Conservation (phyloP, 768 basidiomycete genomes). For the Mycena latifolia region DNA sequence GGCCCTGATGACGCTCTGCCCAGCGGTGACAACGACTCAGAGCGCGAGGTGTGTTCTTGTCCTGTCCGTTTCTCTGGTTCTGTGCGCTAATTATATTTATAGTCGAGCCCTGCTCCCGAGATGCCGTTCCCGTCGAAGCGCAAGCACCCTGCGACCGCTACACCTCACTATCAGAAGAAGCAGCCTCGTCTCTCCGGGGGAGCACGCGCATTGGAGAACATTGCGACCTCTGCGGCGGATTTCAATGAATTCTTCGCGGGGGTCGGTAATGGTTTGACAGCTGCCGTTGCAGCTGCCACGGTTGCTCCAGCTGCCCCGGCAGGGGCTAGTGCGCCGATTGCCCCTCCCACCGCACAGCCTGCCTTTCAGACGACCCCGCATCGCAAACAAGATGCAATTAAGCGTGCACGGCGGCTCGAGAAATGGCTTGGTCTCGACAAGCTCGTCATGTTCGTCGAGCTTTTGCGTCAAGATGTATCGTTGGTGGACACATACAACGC, state of each 20-base stretch:
- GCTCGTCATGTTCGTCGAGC: slow-evolving; percentile 22
- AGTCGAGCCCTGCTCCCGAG: too few relatives aligned
- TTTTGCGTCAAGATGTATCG: slow-evolving; percentile 34
- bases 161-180: neutral
- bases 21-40: too few relatives aligned
- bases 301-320: neutral
- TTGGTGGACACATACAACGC: slow-evolving; percentile 35
- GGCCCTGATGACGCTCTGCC: too few relatives aligned
- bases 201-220: neutral
- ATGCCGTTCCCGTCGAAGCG: too few relatives aligned
- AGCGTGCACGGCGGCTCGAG: slow-evolving; percentile 29
- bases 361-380: slow-evolving; percentile 29
- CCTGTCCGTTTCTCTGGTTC: too few relatives aligned
- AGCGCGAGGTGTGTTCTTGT: too few relatives aligned
- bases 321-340: neutral
- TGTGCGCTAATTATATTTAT: too few relatives aligned
- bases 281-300: neutral
- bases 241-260: neutral
- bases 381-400: slow-evolving; percentile 27
- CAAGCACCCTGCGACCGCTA: neutral
- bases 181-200: neutral
- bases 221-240: neutral
- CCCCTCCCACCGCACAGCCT: too few relatives aligned
- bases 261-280: neutral
- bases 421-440: slow-evolving; percentile 30